A percentile compares a stretch with the other conserved stretches of the same genome.
These are phyloP conservation scores for Pseudognaphalium luteoalbum DNA, from an alignment of 129 eudicot genomes.

Conservation along the genomic window DNA sequence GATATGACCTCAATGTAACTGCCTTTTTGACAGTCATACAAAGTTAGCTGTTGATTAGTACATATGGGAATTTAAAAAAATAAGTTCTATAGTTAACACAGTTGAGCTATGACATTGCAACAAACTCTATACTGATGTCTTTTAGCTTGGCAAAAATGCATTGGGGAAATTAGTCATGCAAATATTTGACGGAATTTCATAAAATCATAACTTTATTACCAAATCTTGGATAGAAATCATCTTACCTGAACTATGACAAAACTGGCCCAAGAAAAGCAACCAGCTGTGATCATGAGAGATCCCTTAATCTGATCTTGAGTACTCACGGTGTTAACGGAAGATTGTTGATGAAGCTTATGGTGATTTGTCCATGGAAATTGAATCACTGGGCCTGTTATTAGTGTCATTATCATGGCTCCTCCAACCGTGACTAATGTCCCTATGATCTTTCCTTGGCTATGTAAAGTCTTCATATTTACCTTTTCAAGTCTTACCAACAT, in stretches of 20 bases:
- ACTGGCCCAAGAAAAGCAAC: slow-evolving; percentile 55
- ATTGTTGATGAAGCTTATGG: slow-evolving; percentile 10
- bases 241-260: slow-evolving; percentile 58
- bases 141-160: no score
- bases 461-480: slow-evolving; percentile 39
- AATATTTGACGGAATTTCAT: no score
- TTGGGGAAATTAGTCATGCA: no score
- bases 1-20: slow-evolving; percentile 28
- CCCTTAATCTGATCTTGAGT: slow-evolving; percentile 54
- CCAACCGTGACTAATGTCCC: slow-evolving; percentile 57
- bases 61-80: no score
- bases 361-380: slow-evolving; percentile 41
- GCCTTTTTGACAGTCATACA: slow-evolving; percentile 24
- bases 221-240: not conserved
- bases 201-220: not conserved
- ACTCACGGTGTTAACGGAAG: slow-evolving; percentile 16
- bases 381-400: slow-evolving; percentile 46
- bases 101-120: no score
- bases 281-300: slow-evolving; percentile 44
- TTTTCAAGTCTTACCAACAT: slow-evolving; percentile 44
- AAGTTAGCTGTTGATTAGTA: not conserved
- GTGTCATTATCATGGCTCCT: slow-evolving; percentile 64
- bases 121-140: no score
- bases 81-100: no score
- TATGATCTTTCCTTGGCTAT: slow-evolving; percentile 46